A percentile compares a stretch with the other conserved stretches of the same genome.
phyloP scores from a whole-genome alignment of 176 grass and related monocot genomes.

The Urochloa ruziziensis region DNA sequence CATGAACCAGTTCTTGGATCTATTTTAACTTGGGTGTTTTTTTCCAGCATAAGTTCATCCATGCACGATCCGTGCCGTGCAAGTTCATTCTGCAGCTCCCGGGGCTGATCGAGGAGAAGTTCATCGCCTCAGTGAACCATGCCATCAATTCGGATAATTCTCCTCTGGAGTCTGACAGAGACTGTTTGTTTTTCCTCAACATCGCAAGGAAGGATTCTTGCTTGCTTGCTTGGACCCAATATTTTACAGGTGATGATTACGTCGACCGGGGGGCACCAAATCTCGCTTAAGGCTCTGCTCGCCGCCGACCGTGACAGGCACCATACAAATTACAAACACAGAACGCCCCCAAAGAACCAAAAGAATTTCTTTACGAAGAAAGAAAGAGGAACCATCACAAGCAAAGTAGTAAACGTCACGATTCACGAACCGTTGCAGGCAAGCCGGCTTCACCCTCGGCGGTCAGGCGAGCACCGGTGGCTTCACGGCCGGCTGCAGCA shows the following conservation, averaged over 20 bases:
- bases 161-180: not conserved
- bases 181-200: not conserved
- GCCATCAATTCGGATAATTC: too few relatives aligned
- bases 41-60: too few relatives aligned
- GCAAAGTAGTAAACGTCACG: not conserved
- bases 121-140: too few relatives aligned
- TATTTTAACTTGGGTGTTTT: too few relatives aligned
- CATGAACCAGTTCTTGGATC: too few relatives aligned
- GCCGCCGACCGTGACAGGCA: not conserved
- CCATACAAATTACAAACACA: too few relatives aligned
- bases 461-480: not conserved
- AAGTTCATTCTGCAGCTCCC: too few relatives aligned
- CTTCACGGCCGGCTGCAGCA: conserved; percentile 48
- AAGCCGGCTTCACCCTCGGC: conserved; percentile 1
- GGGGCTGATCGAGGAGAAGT: too few relatives aligned
- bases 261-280: not conserved
- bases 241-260: not conserved
- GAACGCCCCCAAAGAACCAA: not conserved
- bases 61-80: too few relatives aligned
- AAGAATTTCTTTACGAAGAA: too few relatives aligned
- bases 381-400: not conserved
- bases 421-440: not conserved
- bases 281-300: not conserved
- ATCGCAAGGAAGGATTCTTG: not conserved
- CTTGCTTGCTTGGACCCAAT: not conserved